These are phyloP conservation scores for Lathyrus tuberosus DNA, from an alignment of 306 rosid genomes.

Conservation along the genomic window DNA sequence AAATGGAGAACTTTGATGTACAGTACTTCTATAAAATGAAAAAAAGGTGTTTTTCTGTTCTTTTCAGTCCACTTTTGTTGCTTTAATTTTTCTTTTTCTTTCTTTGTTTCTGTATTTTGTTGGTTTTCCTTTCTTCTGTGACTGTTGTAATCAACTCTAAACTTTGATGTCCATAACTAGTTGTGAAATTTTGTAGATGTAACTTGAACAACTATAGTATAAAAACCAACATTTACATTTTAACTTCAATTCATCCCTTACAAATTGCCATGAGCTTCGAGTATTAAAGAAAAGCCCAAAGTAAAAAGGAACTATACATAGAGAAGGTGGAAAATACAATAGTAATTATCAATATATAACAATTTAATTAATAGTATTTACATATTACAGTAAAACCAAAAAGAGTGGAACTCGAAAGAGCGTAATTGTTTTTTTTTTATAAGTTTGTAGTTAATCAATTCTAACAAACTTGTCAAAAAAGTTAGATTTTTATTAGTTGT, in stretches of 20 bases:
- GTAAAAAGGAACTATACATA: no score
- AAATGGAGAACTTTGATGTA: constrained; percentile 48
- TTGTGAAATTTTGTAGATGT: constrained; percentile 35
- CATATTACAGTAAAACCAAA: no score
- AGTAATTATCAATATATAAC: no score
- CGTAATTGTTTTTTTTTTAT: no score
- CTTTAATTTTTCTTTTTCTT: constrained; percentile 24
- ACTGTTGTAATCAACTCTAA: constrained; percentile 50
- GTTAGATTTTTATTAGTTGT: no score
- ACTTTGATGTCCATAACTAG: constrained; percentile 44
- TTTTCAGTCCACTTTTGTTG: constrained; percentile 36
- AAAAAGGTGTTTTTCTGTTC: constrained; percentile 42
- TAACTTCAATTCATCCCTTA: constrained; percentile 1
- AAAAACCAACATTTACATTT: constrained; percentile 26
- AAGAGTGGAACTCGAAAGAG: no score
- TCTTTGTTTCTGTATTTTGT: not conserved
- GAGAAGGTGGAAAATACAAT: no score
- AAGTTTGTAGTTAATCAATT: no score
- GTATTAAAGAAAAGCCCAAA: constrained; percentile 9
- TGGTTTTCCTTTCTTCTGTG: constrained; percentile 46
- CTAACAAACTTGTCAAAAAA: no score
- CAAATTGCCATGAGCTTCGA: not conserved
- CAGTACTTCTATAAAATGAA: constrained; percentile 47
- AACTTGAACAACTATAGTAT: constrained; percentile 16
- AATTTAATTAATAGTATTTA: no score